Base-by-base conservation (phyloP, 495 filamentous ascomycete genomes). In the Echria macrotheca region DNA sequence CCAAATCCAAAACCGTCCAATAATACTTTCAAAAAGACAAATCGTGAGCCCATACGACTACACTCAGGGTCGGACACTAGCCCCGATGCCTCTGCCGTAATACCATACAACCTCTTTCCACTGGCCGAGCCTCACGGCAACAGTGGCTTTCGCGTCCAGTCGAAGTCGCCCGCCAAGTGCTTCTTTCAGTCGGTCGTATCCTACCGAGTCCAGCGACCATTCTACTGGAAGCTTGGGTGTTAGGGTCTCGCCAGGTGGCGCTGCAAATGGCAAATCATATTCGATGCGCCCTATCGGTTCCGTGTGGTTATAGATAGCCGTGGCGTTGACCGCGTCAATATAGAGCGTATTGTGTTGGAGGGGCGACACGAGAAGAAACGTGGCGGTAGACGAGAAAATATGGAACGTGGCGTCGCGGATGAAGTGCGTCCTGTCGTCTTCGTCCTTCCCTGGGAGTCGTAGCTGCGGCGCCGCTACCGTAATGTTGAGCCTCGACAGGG, bases 381-480 rank as follows among this genome's bases (percentile, higher is more conserved):
- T 79, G 21, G 89, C 91, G 0, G 87, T 91, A 9, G 87, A 93
- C 22, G 87, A 87, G 54, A 89, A 77, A 53, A 98, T 57, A 67
- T 96, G 89, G 59, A 91, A 87, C 52, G 83, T 91, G 25, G 90
- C 86, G 54, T 86, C 86, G 65, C 84, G 77, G 43, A 96, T 90
- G 59, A 96, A 95, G 50, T 77, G 79, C 44, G 70, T 63, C 12
- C 65, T 59, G 12, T 76, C 69, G 21, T 75, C 72, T 40, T 73
- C 65, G 9, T 69, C 64, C 6, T 32, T 59, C 28, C 72, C 73
- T 15, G 84, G 83, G 0, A 71, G 50, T 1, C 69, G 66, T 7
- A 94, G 68, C 6, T 69, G 76, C 17, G 91, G 91, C 0, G 86
- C 78, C 19, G 81, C 79, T 21, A 95, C 68, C 3, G 81, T 79